phyloP scores from a whole-genome alignment of 345 rosid species.

The Laguncularia racemosa region DNA sequence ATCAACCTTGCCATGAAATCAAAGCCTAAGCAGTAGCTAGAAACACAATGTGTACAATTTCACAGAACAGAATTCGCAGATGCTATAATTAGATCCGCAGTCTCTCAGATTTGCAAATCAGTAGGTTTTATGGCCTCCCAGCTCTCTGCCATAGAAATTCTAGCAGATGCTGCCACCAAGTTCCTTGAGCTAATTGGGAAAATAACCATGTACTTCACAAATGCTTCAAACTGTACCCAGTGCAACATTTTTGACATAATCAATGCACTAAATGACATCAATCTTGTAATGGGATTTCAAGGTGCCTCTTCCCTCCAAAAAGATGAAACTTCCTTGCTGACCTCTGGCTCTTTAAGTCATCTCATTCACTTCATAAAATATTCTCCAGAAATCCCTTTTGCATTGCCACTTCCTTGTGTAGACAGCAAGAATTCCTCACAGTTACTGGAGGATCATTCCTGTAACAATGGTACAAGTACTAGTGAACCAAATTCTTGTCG shows the following conservation, averaged over 20 bases:
- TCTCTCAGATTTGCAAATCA: slow-evolving; percentile 54
- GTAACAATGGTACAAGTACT: neutral
- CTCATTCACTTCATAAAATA: slow-evolving; percentile 26
- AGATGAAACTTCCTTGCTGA: slow-evolving; percentile 15
- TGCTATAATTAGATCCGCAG: slow-evolving; percentile 34
- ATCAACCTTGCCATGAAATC: slow-evolving; percentile 6
- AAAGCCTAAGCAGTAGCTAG: slow-evolving; percentile 11
- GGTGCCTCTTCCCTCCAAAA: slow-evolving; percentile 34
- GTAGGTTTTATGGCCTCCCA: slow-evolving; percentile 37
- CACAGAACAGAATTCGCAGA: slow-evolving; percentile 26
- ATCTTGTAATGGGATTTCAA: slow-evolving; percentile 26
- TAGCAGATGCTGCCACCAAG: slow-evolving; percentile 33
- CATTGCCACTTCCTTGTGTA: slow-evolving; percentile 35
- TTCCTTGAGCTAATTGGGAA: slow-evolving; percentile 36
- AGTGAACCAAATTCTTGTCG: neutral
- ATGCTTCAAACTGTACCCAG: slow-evolving; percentile 38
- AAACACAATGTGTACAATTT: neutral
- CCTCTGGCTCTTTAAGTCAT: slow-evolving; percentile 23
- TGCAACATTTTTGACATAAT: slow-evolving; percentile 42
- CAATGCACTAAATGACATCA: slow-evolving; percentile 34
- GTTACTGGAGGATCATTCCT: neutral
- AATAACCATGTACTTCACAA: slow-evolving; percentile 27
- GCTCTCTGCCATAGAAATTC: slow-evolving; percentile 34
- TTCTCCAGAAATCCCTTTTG: slow-evolving; percentile 48
- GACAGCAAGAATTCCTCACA: neutral